Evolutionary conservation across 1,284 basidiomycete species (phyloP).

Genomic region (Austroboletus niveus): DNA sequence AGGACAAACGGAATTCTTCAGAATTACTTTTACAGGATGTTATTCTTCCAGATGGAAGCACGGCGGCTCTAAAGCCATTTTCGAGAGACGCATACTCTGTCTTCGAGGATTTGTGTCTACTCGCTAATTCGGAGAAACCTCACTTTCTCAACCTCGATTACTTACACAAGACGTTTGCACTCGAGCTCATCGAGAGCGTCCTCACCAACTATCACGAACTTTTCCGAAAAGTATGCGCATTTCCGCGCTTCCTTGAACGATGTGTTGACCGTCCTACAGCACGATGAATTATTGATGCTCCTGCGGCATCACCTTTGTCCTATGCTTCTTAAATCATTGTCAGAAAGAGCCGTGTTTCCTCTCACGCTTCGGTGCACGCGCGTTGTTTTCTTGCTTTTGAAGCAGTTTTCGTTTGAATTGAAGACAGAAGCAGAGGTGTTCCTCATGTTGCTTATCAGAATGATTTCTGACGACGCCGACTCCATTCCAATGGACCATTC

Average conservation of each 20-base stretch:
- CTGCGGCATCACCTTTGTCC: slow-evolving; percentile 89
- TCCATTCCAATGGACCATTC: slow-evolving; percentile 34
- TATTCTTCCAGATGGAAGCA: slow-evolving; percentile 61
- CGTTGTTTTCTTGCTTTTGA: slow-evolving; percentile 89
- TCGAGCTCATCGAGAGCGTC: slow-evolving; percentile 96
- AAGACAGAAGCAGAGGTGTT: slow-evolving; percentile 83
- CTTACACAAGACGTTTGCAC: slow-evolving; percentile 89
- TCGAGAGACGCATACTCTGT: slow-evolving; percentile 86
- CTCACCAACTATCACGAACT: slow-evolving; percentile 91
- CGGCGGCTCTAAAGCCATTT: slow-evolving; percentile 68
- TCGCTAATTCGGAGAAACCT: slow-evolving; percentile 83
- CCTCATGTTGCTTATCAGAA: slow-evolving; percentile 75
- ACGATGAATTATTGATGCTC: slow-evolving; percentile 80
- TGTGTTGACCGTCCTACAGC: slow-evolving; percentile 43
- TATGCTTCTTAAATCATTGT: slow-evolving; percentile 81
- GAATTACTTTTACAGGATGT: slow-evolving; percentile 41
- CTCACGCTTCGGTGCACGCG: slow-evolving; percentile 88
- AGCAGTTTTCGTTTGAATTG: slow-evolving; percentile 85
- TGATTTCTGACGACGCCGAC: slow-evolving; percentile 70
- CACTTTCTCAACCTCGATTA: slow-evolving; percentile 82
- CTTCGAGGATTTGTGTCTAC: slow-evolving; percentile 86
- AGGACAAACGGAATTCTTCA: slow-evolving; percentile 57
- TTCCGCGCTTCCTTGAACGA: not conserved
- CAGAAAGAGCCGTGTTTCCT: slow-evolving; percentile 83
- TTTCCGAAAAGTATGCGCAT: slow-evolving; percentile 69